Base-by-base conservation (phyloP, 768 basidiomycete species). In the Boletus pseudopeckii region DNA sequence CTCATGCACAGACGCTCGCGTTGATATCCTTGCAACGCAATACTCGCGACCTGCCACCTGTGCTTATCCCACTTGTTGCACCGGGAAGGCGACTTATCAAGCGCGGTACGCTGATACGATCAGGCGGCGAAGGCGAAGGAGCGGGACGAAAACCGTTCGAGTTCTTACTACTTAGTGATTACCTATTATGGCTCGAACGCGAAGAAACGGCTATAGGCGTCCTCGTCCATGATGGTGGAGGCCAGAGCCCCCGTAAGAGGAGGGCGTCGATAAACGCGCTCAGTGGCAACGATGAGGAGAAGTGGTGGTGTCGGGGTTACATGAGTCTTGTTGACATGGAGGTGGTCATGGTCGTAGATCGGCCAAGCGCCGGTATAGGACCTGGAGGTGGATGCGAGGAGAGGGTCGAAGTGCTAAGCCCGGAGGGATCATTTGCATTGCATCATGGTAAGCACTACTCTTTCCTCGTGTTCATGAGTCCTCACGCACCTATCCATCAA, bases 151-250 rank as follows among this genome's bases (percentile, higher is more conserved):
- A 41, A 75, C 81, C 14, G 67, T 80, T 47, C 78, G 86, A 89
- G 57, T 89, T 94, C 64, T 73, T 94, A 10, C 77, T 95, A 1
- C 90, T 94, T 66, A 88, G 85, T 14, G 92, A 95, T 69, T 84
- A 84, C 58, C 70, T 95, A 33, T 62, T 94, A 34, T 92, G 90
- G 89, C 75, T 92, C 20, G 81, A 82, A 17, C 74, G 71, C 41
- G 82, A 76, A 39, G 82, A 81, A 44, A 65, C 67, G 7, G 61
- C 57, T 2, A 54, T 64, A 8, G 62, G 59, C 5, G 53, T 57
- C 7, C 58, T 65, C 24, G 54, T 56, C 26, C 54, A 54, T 4
- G 64, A 69, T 15, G 59, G 55, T 26, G 54, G 59, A 0, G 45
- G 48, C 13, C 58, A 62, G 43, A 58, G 56, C 26, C 59, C 61